Evolutionary conservation across 306 rosid genomes (phyloP).

Genomic region (Trifolium dubium): DNA sequence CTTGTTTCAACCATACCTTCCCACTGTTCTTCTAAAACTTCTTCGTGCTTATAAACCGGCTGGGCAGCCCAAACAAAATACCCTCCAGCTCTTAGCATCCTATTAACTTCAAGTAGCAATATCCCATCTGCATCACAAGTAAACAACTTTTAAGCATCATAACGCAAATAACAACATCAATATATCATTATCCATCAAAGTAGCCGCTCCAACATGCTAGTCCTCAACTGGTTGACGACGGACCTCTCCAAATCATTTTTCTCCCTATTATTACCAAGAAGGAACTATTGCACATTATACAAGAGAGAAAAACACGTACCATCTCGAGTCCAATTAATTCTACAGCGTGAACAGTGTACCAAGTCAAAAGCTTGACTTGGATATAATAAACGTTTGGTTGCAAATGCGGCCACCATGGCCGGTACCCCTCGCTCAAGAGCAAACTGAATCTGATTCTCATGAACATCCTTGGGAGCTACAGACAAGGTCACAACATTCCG

Average conservation of each 20-base stretch:
- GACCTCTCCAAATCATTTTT: conserved; percentile 19
- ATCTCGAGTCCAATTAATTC: conserved; percentile 94
- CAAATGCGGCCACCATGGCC: conserved; percentile 90
- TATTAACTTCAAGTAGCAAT: conserved; percentile 87
- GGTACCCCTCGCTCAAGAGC: conserved; percentile 99
- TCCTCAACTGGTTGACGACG: conserved; percentile 22
- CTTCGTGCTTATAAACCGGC: conserved; percentile 97
- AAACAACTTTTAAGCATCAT: conserved; percentile 31
- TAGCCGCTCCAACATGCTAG: conserved; percentile 17
- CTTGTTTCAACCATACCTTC: conserved; percentile 58
- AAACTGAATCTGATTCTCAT: conserved; percentile 95
- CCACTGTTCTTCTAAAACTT: conserved; percentile 91
- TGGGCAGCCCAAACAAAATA: conserved; percentile 99
- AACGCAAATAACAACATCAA: conserved; percentile 15
- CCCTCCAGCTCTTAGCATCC: conserved; percentile 96
- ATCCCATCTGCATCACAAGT: conserved; percentile 83
- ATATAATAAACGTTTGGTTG: conserved; percentile 80
- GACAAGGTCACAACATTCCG: conserved; percentile 86
- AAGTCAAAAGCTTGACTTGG: conserved; percentile 96
- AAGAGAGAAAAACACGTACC: conserved; percentile 58
- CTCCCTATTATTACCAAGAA: conserved; percentile 32
- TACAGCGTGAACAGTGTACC: conserved; percentile 93
- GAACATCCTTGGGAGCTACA: conserved; percentile 94
- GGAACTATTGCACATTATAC: conserved; percentile 14
- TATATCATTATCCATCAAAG: conserved; percentile 22